Conservation (phyloP, 768 basidiomycete species). For the Auricularia heimuer region DNA sequence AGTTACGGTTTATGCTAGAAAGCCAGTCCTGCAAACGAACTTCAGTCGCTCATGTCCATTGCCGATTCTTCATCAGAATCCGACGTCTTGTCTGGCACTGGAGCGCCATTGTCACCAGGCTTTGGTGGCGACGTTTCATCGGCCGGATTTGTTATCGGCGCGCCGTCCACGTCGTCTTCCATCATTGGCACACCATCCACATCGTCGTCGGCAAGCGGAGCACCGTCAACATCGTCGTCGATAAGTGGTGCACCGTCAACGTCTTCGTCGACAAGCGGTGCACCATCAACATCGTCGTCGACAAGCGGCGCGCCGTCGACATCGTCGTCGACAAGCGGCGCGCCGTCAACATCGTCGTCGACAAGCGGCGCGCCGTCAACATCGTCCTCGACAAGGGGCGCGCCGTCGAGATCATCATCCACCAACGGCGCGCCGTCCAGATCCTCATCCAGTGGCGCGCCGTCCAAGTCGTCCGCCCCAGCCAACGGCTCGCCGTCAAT, state of each 20-base stretch:
- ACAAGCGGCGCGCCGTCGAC: constrained; percentile 4
- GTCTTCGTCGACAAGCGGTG: neutral
- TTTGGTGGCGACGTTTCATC: too few relatives aligned
- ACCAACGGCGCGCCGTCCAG: constrained; percentile 7
- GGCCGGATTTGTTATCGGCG: neutral
- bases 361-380: constrained; percentile 6
- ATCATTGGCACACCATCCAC: neutral
- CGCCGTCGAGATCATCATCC: constrained; percentile 24
- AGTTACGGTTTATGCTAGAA: too few relatives aligned
- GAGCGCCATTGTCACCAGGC: too few relatives aligned
- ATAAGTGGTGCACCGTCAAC: neutral
- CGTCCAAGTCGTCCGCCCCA: constrained; percentile 15
- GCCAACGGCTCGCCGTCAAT: constrained; percentile 35
- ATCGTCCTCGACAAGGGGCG: constrained; percentile 24
- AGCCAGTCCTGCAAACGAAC: too few relatives aligned
- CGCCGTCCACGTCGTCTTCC: neutral
- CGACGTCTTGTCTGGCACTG: too few relatives aligned
- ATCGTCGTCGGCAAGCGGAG: neutral
- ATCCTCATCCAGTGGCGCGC: constrained; percentile 6
- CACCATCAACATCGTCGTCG: neutral
- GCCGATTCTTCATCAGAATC: too few relatives aligned
- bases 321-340: constrained; percentile 8
- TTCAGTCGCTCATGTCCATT: too few relatives aligned
- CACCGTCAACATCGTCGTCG: neutral
- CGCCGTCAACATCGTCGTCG: constrained; percentile 16